These are phyloP conservation scores for Nicotiana tabacum DNA, from an alignment of 257 asterid genomes.

Conservation along the genomic window DNA sequence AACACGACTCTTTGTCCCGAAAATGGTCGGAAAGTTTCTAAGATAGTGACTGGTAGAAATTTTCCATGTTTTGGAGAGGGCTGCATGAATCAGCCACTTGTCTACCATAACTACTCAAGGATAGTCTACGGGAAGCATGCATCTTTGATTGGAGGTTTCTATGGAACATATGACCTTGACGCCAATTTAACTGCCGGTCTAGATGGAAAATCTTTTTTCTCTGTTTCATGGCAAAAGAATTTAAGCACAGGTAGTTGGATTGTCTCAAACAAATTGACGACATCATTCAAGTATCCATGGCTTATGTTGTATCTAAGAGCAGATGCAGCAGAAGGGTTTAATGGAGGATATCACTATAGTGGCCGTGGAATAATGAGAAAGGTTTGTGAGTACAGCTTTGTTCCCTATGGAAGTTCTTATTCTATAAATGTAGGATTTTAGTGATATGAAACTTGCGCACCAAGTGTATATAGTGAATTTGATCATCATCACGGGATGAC, in stretches of 20 bases:
- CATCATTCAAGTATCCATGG: slow-evolving; percentile 80
- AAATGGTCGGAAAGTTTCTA: slow-evolving; percentile 63
- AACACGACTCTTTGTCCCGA: slow-evolving; percentile 76
- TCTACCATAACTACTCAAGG: slow-evolving; percentile 53
- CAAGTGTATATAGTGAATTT: background rate
- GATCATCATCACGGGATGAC: background rate
- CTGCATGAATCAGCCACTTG: slow-evolving; percentile 86
- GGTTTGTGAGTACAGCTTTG: slow-evolving; percentile 26
- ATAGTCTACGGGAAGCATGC: slow-evolving; percentile 20
- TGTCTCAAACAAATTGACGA: slow-evolving; percentile 51
- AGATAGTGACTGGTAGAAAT: slow-evolving; percentile 51
- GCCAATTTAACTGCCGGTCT: slow-evolving; percentile 37
- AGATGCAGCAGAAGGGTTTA: slow-evolving; percentile 65
- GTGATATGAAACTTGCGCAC: background rate
- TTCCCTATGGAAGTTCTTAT: background rate
- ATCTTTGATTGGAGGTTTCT: slow-evolving; percentile 67
- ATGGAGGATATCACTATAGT: slow-evolving; percentile 74
- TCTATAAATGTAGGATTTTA: background rate
- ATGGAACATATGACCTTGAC: slow-evolving; percentile 80
- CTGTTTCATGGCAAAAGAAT: slow-evolving; percentile 65
- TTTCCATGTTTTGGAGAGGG: slow-evolving; percentile 88
- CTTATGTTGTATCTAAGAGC: slow-evolving; percentile 80
- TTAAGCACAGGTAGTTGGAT: slow-evolving; percentile 61
- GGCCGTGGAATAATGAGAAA: slow-evolving; percentile 74
- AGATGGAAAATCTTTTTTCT: slow-evolving; percentile 46